phyloP scores from a whole-genome alignment of 2,329 filamentous ascomycete genomes.

The Talaromyces rugulosus region DNA sequence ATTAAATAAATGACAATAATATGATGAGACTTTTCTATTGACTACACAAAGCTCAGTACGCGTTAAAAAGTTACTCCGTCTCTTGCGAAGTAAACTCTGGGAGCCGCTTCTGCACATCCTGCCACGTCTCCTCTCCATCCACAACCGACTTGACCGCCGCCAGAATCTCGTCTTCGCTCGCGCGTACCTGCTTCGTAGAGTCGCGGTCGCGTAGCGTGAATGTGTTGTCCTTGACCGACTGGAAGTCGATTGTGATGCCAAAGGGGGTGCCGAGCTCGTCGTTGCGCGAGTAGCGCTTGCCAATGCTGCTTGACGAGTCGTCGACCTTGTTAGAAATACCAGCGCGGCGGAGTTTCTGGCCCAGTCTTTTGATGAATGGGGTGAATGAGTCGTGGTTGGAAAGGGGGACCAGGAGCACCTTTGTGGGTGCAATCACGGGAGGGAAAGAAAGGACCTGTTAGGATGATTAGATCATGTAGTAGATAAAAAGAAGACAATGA shows the following conservation, averaged over 20 bases:
- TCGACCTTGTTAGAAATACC: conserved; percentile 83
- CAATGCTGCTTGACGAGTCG: conserved; percentile 85
- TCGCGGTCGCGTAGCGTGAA: conserved; percentile 89
- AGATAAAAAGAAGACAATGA: conserved; percentile 21
- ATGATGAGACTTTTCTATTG: neutral
- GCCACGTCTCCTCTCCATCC: conserved; percentile 61
- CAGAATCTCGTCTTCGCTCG: conserved; percentile 73
- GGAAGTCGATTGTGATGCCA: conserved; percentile 92
- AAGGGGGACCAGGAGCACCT: conserved; percentile 87
- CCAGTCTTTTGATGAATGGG: conserved; percentile 69
- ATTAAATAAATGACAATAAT: neutral
- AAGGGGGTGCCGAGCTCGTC: conserved; percentile 94
- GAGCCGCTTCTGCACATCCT: conserved; percentile 70
- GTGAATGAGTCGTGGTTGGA: conserved; percentile 77
- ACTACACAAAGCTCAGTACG: neutral
- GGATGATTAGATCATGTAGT: neutral
- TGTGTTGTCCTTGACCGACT: conserved; percentile 81
- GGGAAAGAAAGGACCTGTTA: conserved; percentile 67
- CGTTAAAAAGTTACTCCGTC: conserved; percentile 36
- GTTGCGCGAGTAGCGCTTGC: conserved; percentile 90
- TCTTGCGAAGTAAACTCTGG: conserved; percentile 80
- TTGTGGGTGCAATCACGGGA: conserved; percentile 80
- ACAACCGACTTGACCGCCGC: conserved; percentile 64
- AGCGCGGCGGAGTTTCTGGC: conserved; percentile 68
- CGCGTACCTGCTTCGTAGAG: conserved; percentile 84